These are phyloP conservation scores for Ophiostoma ips DNA, from an alignment of 2,329 filamentous ascomycete species.

Conservation along the genomic window DNA sequence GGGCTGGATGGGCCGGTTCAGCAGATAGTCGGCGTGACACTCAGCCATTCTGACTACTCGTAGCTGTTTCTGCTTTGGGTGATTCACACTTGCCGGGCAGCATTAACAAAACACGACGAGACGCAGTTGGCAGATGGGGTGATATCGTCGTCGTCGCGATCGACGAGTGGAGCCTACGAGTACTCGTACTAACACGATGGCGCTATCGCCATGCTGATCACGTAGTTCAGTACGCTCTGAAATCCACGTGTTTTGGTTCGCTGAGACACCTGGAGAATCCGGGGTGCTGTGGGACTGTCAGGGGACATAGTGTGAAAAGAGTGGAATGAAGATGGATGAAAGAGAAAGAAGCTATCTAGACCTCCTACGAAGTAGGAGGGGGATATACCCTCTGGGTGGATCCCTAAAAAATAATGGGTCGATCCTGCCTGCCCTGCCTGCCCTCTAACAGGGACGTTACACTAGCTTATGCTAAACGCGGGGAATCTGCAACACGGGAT, in stretches of 20 bases:
- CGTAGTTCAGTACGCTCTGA: background rate
- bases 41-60: background rate
- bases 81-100: background rate
- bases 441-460: too few species aligned
- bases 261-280: background rate
- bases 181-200: slow-evolving; percentile 5
- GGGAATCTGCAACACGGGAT: too few species aligned
- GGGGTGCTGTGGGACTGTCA: background rate
- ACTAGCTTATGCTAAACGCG: too few species aligned
- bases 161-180: background rate
- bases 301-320: too few species aligned
- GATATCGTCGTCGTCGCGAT: background rate
- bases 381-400: too few species aligned
- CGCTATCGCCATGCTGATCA: slow-evolving; percentile 1
- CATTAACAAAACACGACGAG: background rate
- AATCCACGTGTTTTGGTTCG: background rate
- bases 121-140: background rate
- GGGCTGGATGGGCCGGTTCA: slow-evolving; percentile 36
- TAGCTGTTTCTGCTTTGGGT: background rate
- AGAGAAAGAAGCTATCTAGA: too few species aligned
- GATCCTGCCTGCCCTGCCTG: too few species aligned
- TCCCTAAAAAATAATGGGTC: too few species aligned
- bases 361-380: too few species aligned
- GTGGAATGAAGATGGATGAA: too few species aligned
- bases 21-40: slow-evolving; percentile 46